Base-by-base conservation (phyloP, 2,329 filamentous ascomycete genomes). In the Bimuria novae-zelandiae region DNA sequence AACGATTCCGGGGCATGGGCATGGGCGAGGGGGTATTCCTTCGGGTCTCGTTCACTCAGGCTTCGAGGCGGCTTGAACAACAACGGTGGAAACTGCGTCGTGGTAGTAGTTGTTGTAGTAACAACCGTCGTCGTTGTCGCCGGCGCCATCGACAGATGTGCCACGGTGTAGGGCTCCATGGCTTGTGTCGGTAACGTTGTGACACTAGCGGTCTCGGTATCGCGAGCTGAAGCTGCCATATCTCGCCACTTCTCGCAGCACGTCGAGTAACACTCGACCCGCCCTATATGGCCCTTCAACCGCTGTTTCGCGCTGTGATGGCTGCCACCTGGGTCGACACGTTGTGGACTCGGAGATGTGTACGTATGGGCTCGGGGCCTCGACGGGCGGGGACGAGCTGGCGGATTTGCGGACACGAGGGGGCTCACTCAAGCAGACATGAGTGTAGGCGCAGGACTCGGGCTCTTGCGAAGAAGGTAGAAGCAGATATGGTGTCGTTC, bases 41-140 rank as follows among this genome's bases (percentile, higher is more conserved):
- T 96, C 12, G 88, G 82, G 73, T 97, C 92, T 52, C 96, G 84
- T 49, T 87, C 82, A 54, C 83, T 79, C 29, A 92, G 81, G 46
- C 86, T 84, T 48, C 84, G 84, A 21, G 90, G 88, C 54, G 89
- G 84, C 60, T 85, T 86, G 61, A 96, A 85, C 51, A 90, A 80
- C 52, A 97, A 80, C n/a, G 91, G 91, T 41, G 93, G 92, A 61
- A 94, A 95, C 14, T 80, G 75, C 75, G 90, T 81, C 73, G 87
- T 91, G 1, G 92, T 95, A 0, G 91, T 96, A 0, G 92, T 97
- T 0, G 92, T 97, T 0, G 93, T 97, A 1, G 92, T 96, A 57
- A 96, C 85, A 10, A 86, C 81, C 0, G 84, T 87, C 10, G 84
- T 86, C 65, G 84, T 82, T 11, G 84, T 87, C 14, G 84, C 81